Conservation (phyloP, 768 basidiomycete species). For the Suillus variegatus region DNA sequence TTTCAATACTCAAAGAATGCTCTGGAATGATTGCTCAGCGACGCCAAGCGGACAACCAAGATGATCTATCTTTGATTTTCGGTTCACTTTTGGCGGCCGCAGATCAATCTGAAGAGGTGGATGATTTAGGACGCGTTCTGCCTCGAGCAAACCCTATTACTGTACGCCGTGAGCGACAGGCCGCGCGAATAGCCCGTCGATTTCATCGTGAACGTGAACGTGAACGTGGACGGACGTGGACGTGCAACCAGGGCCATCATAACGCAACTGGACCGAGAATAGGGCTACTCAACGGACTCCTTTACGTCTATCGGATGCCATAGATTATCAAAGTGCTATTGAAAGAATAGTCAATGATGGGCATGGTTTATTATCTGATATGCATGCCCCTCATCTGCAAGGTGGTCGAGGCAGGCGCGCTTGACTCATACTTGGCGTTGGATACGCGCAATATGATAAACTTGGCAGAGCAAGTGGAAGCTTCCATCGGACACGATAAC, state of each 20-base stretch:
- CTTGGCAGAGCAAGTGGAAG: slow-evolving; percentile 79
- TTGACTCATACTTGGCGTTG: slow-evolving; percentile 77
- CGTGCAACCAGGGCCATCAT: slow-evolving; percentile 18
- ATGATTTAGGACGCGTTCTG: slow-evolving; percentile 61
- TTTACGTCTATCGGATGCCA: slow-evolving; percentile 62
- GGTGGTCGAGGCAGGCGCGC: slow-evolving; percentile 71
- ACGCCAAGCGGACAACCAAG: slow-evolving; percentile 74
- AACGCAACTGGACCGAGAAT: slow-evolving; percentile 41
- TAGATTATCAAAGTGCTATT: slow-evolving; percentile 69
- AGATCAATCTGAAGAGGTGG: slow-evolving; percentile 42
- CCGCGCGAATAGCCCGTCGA: slow-evolving; percentile 60
- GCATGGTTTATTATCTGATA: slow-evolving; percentile 72
- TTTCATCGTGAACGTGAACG: slow-evolving; percentile 40
- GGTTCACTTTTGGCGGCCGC: slow-evolving; percentile 47
- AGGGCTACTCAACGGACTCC: slow-evolving; percentile 89
- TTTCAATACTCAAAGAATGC: slow-evolving; percentile 77
- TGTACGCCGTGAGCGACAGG: slow-evolving; percentile 54
- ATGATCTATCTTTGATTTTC: slow-evolving; percentile 74
- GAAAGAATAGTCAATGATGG: slow-evolving; percentile 51
- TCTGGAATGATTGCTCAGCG: slow-evolving; percentile 66
- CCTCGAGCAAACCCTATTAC: slow-evolving; percentile 48
- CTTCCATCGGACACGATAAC: slow-evolving; percentile 63
- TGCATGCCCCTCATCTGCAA: slow-evolving; percentile 72
- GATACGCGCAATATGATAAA: slow-evolving; percentile 68
- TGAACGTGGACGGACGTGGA: slow-evolving; percentile 1